Evolutionary conservation across 495 filamentous ascomycete species (phyloP).

Genomic region (Usnea hakonensis): DNA sequence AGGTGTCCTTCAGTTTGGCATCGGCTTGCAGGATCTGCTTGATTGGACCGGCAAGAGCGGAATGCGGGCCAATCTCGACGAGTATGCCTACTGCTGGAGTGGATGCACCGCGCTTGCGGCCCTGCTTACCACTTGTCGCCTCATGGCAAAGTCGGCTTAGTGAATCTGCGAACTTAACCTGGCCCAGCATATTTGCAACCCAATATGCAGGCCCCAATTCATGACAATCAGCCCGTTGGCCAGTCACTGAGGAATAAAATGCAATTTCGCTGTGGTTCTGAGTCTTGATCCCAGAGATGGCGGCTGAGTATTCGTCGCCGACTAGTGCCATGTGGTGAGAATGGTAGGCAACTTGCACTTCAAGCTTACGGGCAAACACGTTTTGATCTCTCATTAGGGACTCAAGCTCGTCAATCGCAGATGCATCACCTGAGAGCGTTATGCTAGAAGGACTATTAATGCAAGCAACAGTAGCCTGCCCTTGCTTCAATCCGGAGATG

Average conservation of each 20-base stretch:
- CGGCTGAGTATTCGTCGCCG: neutral
- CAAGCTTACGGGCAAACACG: conserved; percentile 13
- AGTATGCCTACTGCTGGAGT: conserved; percentile 28
- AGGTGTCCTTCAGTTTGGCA: neutral
- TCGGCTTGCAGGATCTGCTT: conserved; percentile 40
- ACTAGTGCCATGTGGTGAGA: conserved; percentile 20
- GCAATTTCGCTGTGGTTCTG: no score
- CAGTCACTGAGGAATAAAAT: conserved; percentile 24
- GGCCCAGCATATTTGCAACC: conserved; percentile 37
- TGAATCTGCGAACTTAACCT: conserved; percentile 35
- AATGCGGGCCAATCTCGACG: conserved; percentile 59
- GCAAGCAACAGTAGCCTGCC: conserved; percentile 35
- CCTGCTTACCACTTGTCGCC: neutral
- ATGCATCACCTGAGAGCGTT: conserved; percentile 49
- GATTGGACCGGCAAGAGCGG: conserved; percentile 50
- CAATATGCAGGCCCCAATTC: conserved; percentile 31
- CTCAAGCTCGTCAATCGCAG: conserved; percentile 40
- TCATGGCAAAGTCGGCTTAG: conserved; percentile 1
- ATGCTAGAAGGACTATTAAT: conserved; percentile 53
- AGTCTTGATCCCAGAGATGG: neutral
- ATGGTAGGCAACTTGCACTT: conserved; percentile 16
- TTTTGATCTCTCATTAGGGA: neutral
- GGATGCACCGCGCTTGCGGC: neutral
- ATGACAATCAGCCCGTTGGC: conserved; percentile 17
- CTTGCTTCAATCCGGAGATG: conserved; percentile 1